Evolutionary conservation across 331 rosid genomes (phyloP), one percentile per base, ranked within the genome.

Genomic region (Arachis monticola): DNA sequence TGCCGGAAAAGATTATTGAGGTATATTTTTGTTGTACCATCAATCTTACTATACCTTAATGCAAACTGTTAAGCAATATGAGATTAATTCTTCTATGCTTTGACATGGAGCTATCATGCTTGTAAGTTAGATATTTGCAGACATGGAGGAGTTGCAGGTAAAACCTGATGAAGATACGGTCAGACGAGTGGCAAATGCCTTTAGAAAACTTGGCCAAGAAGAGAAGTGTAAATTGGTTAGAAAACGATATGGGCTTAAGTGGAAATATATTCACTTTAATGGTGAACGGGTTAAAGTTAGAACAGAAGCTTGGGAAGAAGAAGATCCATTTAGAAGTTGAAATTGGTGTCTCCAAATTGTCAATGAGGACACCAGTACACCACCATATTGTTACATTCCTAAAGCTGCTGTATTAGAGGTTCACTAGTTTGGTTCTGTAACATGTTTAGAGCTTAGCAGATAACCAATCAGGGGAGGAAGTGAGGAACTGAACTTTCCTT

Each of bases 121-220:
- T 56, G 10, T 27, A 77, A 67, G 66, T 76, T 50, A 90, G 97
- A 84, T 92, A 61, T 94, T 94, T 75, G 91, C 92, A 48, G 99
- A 94, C 79, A 90, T 94, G 97, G 97, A 89, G 82, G 97, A 92
- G 78, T 82, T 94, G 79, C 82, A 78, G 10, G 84, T 90, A 69
- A 94, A 78, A 78, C 96, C 97, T 8, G 97, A 94, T 66, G 92
- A 92, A 84, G 99, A 92, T 73, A 90, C 97, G 5, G 88, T 94
- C 45, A 64, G 84, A 83, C 79, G 91, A 83, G 92, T 94, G 51
- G 82, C 89, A 12, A 66, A 73, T 52, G 89, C 96, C 60, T 92
- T 94, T 65, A 72, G 77, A 74, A 61, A 77, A 68, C 70, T 90
- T 3, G 88, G 90, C 57, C 91, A 90, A 77, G 96, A 90, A 78